Evolutionary conservation across 2,329 filamentous ascomycete species (phyloP).

Genomic region (Scleromitrula shiraiana): DNA sequence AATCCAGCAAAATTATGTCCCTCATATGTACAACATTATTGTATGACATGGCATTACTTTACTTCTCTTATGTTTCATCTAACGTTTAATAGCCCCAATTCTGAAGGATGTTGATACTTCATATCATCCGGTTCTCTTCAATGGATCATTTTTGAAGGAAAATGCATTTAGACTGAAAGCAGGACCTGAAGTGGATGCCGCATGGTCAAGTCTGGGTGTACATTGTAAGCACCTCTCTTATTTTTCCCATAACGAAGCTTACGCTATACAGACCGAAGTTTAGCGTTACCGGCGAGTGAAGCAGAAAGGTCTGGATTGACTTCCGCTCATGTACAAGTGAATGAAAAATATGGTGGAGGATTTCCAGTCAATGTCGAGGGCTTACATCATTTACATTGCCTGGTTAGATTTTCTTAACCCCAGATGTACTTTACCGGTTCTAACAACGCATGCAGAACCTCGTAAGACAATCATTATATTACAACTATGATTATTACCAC

Average conservation of each 20-base stretch:
- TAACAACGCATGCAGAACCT: constrained; percentile 33
- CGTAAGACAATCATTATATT: constrained; percentile 42
- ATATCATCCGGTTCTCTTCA: constrained; percentile 38
- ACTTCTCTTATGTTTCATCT: not conserved
- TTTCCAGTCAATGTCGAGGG: constrained; percentile 42
- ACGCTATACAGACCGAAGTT: constrained; percentile 23
- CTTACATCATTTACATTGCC: constrained; percentile 42
- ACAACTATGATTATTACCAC: constrained; percentile 46
- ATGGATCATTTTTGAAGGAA: constrained; percentile 45
- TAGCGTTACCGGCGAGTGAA: constrained; percentile 35
- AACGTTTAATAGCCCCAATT: constrained; percentile 25
- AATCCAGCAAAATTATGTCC: constrained; percentile 10
- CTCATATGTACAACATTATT: constrained; percentile 12
- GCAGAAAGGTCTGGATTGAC: constrained; percentile 37
- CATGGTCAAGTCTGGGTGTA: constrained; percentile 43
- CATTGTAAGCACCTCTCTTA: constrained; percentile 33
- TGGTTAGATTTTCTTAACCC: constrained; percentile 22
- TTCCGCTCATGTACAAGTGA: constrained; percentile 43
- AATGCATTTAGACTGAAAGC: constrained; percentile 41
- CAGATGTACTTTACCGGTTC: not conserved
- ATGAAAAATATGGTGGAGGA: constrained; percentile 42
- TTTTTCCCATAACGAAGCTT: not conserved
- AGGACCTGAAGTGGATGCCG: constrained; percentile 42
- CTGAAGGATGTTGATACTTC: constrained; percentile 34
- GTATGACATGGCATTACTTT: constrained; percentile 4